Base-by-base conservation (phyloP, 371 early-diverging fungal genomes). In the Umbelopsis sp. region DNA sequence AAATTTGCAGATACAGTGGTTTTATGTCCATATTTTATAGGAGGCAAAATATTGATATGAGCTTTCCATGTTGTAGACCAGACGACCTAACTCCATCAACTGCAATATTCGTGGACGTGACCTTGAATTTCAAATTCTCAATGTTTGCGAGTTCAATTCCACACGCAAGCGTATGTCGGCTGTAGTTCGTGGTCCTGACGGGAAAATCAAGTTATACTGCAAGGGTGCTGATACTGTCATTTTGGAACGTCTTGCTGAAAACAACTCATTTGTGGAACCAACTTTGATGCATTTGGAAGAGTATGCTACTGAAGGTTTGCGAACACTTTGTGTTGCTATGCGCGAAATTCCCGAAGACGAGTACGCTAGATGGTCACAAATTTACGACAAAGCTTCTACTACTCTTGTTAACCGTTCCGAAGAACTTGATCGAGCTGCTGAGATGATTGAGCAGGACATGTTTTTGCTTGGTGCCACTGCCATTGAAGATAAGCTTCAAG, bases 141-240 rank as follows among this genome's bases (percentile, higher is more conserved):
- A 96, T 71, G 91, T 97, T 72, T 94, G 94, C 80, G 99, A 99
- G 78, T 99, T 99, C 86, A 97, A 97, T 76, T 94, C 94, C 44
- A 97, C 97, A 18, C 89, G 99, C 62, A 99, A 99, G 79, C 90
- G 99, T 70, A 97, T 99, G 99, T 94, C 95, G 5, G 93, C 95
- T 11, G 81, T 99, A 44, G 86, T 97, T n/a, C 92, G 97, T 24
- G 86, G 90, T 48, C 94, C 97, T 3, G 96, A 97, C 70, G 95
- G 95, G 32, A 87, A 89, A 44, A 93, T 99, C 74, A 92, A 93
- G 73, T 79, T 99, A 53, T 97, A 95, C 85, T 93, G 93, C 75
- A 99, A 99, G 75, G 99, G 99, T 37, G 98, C 99, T 14, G 99
- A 99, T 78, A 96, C 97, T 0, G 97, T 99, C 14, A 99, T 99